These are phyloP conservation scores for Claviceps pazoutovae DNA, from an alignment of 2,329 filamentous ascomycete genomes.

Conservation along the genomic window DNA sequence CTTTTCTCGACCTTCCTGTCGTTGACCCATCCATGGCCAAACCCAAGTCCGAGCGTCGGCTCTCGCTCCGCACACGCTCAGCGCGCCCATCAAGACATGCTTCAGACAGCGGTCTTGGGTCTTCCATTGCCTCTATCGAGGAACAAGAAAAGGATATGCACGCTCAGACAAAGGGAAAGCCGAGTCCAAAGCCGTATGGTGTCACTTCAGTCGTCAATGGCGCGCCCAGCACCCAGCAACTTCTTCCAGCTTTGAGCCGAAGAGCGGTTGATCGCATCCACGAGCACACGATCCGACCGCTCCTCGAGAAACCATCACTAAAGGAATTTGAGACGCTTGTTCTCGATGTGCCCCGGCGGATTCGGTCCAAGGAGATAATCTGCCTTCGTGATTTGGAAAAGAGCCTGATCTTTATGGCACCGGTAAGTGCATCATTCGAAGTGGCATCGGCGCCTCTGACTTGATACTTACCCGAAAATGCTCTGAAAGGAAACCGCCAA, in stretches of 20 bases:
- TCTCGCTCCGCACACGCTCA: conserved; percentile 40
- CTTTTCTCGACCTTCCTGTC: conserved; percentile 43
- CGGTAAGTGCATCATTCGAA: conserved; percentile 53
- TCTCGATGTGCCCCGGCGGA: conserved; percentile 62
- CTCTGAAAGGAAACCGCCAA: conserved; percentile 66
- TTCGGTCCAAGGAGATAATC: conserved; percentile 72
- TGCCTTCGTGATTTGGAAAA: conserved; percentile 91
- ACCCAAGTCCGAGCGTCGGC: conserved; percentile 30
- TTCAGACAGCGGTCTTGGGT: conserved; percentile 80
- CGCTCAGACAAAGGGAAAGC: conserved; percentile 18
- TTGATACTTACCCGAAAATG: conserved; percentile 56
- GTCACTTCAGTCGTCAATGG: conserved; percentile 45
- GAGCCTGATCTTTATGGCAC: conserved; percentile 78
- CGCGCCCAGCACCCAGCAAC: conserved; percentile 31
- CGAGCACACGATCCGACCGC: conserved; percentile 63
- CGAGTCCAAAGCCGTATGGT: conserved; percentile 19
- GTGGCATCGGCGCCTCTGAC: too few species aligned
- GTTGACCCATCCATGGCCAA: conserved; percentile 34
- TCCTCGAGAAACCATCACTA: conserved; percentile 57
- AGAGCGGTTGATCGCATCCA: conserved; percentile 66
- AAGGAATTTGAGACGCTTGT: conserved; percentile 73
- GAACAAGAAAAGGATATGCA: conserved; percentile 39
- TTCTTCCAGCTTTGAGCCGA: conserved; percentile 48
- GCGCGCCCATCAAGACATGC: conserved; percentile 48
- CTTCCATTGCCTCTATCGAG: conserved; percentile 54